phyloP scores from a whole-genome alignment of 371 early-diverging fungal genomes.

The Parasitella parasitica region DNA sequence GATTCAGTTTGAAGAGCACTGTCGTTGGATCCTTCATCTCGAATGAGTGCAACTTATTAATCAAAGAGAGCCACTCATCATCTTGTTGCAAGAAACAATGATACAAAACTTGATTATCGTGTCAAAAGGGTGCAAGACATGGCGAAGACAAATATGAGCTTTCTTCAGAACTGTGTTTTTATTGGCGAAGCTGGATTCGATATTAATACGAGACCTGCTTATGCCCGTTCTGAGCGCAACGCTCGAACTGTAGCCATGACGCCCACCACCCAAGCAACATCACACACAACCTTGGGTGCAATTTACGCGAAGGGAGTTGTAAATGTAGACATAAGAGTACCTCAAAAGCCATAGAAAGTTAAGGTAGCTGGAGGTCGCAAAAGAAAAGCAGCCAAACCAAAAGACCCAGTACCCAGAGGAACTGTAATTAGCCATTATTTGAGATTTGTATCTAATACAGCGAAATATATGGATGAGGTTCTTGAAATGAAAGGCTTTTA shows the following conservation, averaged over 20 bases:
- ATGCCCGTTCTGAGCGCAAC: not conserved
- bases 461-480: constrained; percentile 1
- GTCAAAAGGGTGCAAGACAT: constrained; percentile 1
- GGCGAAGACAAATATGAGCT: not conserved
- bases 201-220: constrained; percentile 13
- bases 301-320: constrained; percentile 8
- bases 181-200: constrained; percentile 22
- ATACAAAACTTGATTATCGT: not conserved
- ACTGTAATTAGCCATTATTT: constrained; percentile 26
- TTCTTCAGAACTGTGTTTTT: constrained; percentile 13
- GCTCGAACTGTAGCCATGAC: not conserved
- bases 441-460: not conserved
- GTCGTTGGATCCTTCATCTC: not conserved
- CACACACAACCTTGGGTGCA: constrained; percentile 3
- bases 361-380: not conserved
- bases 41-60: not conserved
- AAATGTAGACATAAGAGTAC: not conserved
- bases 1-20: not conserved
- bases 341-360: not conserved
- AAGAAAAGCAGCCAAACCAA: not conserved
- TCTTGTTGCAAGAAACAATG: constrained; percentile 1
- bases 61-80: not conserved
- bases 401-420: not conserved
- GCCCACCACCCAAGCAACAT: not conserved
- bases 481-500: not conserved